A percentile compares a stretch with the other conserved stretches of the same genome.
Conservation (phyloP, 2,329 filamentous ascomycete genomes). For the Emergomyces africanus region DNA sequence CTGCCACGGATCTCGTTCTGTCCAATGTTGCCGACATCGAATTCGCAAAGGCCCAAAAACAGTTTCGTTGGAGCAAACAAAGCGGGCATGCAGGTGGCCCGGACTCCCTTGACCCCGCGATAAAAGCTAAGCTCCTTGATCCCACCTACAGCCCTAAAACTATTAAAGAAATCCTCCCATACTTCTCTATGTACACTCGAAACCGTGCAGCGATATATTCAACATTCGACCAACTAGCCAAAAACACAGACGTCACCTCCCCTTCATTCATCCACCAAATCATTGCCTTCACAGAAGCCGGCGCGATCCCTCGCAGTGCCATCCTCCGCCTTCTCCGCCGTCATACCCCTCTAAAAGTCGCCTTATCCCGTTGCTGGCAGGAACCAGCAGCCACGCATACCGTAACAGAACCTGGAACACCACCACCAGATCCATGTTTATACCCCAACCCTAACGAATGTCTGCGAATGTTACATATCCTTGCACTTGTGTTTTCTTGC, state of each 20-base stretch:
- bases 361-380: constrained; percentile 14
- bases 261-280: constrained; percentile 20
- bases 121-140: not conserved
- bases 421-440: constrained; percentile 7
- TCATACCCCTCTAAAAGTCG: constrained; percentile 27
- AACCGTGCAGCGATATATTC: constrained; percentile 7
- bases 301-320: constrained; percentile 11
- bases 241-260: constrained; percentile 22
- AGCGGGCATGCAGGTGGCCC: not conserved
- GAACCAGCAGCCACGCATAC: not conserved
- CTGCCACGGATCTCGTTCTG: not conserved
- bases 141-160: not conserved
- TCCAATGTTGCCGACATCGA: not conserved
- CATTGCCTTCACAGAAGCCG: constrained; percentile 20
- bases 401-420: constrained; percentile 9
- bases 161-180: not conserved
- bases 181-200: not conserved
- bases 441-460: constrained; percentile 24
- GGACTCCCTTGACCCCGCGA: not conserved
- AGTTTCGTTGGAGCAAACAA: not conserved
- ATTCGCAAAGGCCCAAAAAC: not conserved
- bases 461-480: constrained; percentile 31
- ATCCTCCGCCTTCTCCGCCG: constrained; percentile 22
- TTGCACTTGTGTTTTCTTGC: constrained; percentile 33
- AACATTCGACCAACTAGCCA: constrained; percentile 20